Evolutionary conservation across 2,329 filamentous ascomycete species (phyloP).

Genomic region (Hypocrella siamensis): DNA sequence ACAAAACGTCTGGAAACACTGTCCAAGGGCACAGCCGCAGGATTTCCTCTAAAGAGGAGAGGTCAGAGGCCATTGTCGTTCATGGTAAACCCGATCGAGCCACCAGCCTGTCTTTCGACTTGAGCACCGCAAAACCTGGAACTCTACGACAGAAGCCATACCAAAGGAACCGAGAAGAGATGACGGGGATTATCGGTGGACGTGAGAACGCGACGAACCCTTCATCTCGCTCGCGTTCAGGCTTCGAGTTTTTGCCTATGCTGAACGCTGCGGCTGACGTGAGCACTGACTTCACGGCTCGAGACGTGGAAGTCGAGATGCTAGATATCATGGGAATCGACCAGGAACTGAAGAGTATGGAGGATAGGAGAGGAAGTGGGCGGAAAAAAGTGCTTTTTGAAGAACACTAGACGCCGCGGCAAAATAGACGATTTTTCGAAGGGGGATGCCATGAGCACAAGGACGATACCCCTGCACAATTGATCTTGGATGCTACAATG

Average conservation of each 20-base stretch:
- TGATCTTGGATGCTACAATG: no score
- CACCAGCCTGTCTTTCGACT: constrained; percentile 30
- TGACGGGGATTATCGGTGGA: constrained; percentile 5
- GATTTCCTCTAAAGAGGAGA: constrained; percentile 21
- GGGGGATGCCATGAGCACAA: no score
- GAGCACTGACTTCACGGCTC: constrained; percentile 29
- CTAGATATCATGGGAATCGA: constrained; percentile 53
- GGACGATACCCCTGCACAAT: constrained; percentile 8
- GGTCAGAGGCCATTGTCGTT: constrained; percentile 37
- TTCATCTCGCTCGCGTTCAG: constrained; percentile 17
- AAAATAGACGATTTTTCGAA: no score
- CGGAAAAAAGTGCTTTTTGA: constrained; percentile 38
- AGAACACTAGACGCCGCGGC: no score
- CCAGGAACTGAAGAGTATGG: constrained; percentile 39
- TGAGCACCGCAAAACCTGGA: constrained; percentile 28
- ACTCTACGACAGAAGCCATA: constrained; percentile 17
- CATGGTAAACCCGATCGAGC: constrained; percentile 26
- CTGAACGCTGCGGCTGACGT: constrained; percentile 37
- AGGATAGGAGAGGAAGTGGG: constrained; percentile 28
- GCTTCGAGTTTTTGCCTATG: constrained; percentile 34
- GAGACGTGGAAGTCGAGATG: constrained; percentile 44
- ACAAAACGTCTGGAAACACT: constrained; percentile 24
- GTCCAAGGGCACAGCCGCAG: constrained; percentile 17
- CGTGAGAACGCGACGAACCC: constrained; percentile 10
- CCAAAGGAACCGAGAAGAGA: constrained; percentile 12